Conservation (phyloP, 1,139 yeast genomes). For the Taphrina communis region DNA sequence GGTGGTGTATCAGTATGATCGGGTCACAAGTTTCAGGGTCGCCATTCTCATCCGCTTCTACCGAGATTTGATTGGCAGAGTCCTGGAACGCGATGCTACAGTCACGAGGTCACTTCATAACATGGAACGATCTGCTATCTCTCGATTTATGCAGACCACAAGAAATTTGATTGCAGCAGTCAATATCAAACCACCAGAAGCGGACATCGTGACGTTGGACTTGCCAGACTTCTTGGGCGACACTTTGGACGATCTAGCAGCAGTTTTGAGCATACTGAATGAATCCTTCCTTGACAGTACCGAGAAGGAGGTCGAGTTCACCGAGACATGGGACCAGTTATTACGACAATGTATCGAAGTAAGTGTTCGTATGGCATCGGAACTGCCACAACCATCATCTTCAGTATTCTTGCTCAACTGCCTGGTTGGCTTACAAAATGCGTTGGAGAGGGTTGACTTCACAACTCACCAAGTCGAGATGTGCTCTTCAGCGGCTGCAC, state of each 20-base stretch:
- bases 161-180: constrained; percentile 36
- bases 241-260: constrained; percentile 51
- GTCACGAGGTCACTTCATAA: constrained; percentile 22
- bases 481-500: constrained; percentile 49
- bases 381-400: constrained; percentile 30
- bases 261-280: constrained; percentile 52
- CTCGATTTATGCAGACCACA: constrained; percentile 42
- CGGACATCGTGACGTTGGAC: constrained; percentile 48
- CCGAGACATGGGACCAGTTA: constrained; percentile 50
- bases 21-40: constrained; percentile 63
- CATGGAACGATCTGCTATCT: constrained; percentile 45
- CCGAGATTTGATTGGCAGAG: constrained; percentile 67
- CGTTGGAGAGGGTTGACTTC: constrained; percentile 44
- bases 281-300: constrained; percentile 49
- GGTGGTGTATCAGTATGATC: constrained; percentile 67
- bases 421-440: constrained; percentile 2
- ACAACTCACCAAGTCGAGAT: constrained; percentile 51
- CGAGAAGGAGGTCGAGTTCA: constrained; percentile 48
- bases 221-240: constrained; percentile 53
- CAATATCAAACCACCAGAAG: constrained; percentile 31
- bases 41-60: constrained; percentile 71
- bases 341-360: constrained; percentile 51
- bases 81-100: constrained; percentile 42
- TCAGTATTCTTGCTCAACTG: constrained; percentile 31
- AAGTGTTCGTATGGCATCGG: constrained; percentile 42